Evolutionary conservation across 129 eudicot species (phyloP).

Genomic region (Flaveria ramosissima): DNA sequence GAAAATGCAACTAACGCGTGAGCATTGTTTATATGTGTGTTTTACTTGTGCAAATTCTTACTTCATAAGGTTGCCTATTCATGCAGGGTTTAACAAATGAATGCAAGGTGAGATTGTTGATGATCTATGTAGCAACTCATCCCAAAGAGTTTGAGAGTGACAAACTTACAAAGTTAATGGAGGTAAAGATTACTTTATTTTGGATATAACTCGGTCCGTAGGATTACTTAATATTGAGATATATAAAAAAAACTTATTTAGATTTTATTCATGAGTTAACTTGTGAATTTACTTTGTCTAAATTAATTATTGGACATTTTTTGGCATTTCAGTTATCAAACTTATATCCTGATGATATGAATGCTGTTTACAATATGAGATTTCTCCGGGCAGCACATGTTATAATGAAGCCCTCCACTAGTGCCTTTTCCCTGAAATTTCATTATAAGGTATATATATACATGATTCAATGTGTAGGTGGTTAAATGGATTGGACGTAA

Average conservation of each 20-base stretch:
- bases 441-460: conserved; percentile 43
- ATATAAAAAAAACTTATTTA: no score
- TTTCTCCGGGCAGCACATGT: conserved; percentile 68
- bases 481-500: neutral
- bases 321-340: conserved; percentile 54
- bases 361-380: conserved; percentile 76
- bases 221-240: neutral
- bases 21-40: neutral
- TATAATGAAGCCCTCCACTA: conserved; percentile 40
- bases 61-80: neutral
- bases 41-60: neutral
- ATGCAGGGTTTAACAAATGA: conserved; percentile 72
- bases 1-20: conserved; percentile 2
- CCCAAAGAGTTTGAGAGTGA: conserved; percentile 73
- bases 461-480: neutral
- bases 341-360: conserved; percentile 65
- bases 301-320: neutral
- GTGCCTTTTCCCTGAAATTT: conserved; percentile 24
- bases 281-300: no score
- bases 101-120: conserved; percentile 70
- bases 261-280: no score
- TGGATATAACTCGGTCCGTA: neutral
- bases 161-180: conserved; percentile 62
- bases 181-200: conserved; percentile 42
- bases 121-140: conserved; percentile 80